phyloP scores from a whole-genome alignment of 345 rosid genomes.

The Rhodamnia argentea region DNA sequence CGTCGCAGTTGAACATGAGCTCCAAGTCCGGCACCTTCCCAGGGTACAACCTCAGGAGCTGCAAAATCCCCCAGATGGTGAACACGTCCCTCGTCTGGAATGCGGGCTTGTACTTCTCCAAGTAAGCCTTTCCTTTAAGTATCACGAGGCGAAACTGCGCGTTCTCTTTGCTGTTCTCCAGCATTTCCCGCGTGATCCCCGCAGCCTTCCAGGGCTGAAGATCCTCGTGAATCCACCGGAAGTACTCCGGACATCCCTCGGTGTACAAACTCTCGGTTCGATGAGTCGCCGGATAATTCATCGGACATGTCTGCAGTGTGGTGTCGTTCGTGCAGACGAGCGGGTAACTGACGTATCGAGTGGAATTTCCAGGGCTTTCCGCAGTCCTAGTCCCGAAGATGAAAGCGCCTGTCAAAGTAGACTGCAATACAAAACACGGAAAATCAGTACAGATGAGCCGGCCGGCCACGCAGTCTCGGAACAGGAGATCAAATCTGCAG shows the following conservation, averaged over 20 bases:
- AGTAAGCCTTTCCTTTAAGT: conserved; percentile 18
- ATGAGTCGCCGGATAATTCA: conserved; percentile 1
- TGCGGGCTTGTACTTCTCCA: conserved; percentile 15
- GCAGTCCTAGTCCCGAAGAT: background rate
- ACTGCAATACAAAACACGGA: background rate
- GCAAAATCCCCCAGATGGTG: conserved; percentile 29
- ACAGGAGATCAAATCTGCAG: too few species aligned
- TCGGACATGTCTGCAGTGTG: conserved; percentile 10
- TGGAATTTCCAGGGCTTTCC: background rate
- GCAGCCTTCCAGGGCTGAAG: conserved; percentile 20
- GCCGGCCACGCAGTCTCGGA: too few species aligned
- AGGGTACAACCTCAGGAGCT: conserved; percentile 23
- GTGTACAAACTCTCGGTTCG: background rate
- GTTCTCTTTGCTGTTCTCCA: conserved; percentile 2
- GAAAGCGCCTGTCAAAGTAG: background rate
- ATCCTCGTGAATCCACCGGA: conserved; percentile 28
- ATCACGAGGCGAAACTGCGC: conserved; percentile 26
- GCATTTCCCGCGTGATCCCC: conserved; percentile 15
- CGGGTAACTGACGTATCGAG: background rate
- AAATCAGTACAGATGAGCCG: too few species aligned
- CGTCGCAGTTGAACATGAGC: conserved; percentile 24
- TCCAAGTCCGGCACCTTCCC: conserved; percentile 28
- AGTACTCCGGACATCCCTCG: conserved; percentile 16
- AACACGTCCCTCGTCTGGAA: conserved; percentile 22
- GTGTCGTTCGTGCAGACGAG: background rate